These are phyloP conservation scores for Aspergillus sp. DNA, from an alignment of 2,329 filamentous ascomycete genomes.

Conservation along the genomic window DNA sequence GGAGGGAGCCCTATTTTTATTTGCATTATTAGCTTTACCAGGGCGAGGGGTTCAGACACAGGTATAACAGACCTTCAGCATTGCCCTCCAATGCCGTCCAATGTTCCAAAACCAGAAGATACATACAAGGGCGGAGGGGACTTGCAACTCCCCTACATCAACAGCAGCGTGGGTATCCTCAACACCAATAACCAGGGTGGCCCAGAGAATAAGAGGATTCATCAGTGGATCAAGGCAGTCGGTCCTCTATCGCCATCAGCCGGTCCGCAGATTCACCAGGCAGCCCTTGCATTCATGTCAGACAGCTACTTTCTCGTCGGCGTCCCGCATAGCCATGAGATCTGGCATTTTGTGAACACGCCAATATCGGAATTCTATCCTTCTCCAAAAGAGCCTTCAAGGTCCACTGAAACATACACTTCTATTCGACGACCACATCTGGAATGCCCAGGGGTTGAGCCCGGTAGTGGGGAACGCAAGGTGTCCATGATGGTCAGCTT, in stretches of 20 bases:
- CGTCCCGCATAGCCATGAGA: slow-evolving; percentile 8
- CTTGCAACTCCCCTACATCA: background rate
- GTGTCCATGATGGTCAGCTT: background rate
- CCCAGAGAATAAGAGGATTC: background rate
- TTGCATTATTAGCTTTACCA: background rate
- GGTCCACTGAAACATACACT: background rate
- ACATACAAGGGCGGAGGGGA: background rate
- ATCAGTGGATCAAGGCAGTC: background rate
- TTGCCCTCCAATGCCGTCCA: background rate
- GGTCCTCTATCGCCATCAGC: background rate
- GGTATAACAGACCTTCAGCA: background rate
- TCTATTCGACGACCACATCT: background rate
- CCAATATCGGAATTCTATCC: background rate
- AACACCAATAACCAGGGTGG: background rate
- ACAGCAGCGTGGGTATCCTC: background rate
- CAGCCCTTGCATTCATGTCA: slow-evolving; percentile 17
- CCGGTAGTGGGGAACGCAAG: too few relatives aligned
- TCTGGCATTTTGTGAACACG: background rate
- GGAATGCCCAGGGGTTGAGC: background rate
- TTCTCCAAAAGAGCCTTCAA: background rate
- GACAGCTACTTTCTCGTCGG: slow-evolving; percentile 16
- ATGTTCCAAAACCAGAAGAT: background rate
- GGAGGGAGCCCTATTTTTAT: background rate
- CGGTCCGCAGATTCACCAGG: slow-evolving; percentile 1
- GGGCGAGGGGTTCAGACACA: background rate